Evolutionary conservation across 805 yeast species (phyloP), one percentile per base, ranked within the genome.

Genomic region (Ogataea haglerorum): DNA sequence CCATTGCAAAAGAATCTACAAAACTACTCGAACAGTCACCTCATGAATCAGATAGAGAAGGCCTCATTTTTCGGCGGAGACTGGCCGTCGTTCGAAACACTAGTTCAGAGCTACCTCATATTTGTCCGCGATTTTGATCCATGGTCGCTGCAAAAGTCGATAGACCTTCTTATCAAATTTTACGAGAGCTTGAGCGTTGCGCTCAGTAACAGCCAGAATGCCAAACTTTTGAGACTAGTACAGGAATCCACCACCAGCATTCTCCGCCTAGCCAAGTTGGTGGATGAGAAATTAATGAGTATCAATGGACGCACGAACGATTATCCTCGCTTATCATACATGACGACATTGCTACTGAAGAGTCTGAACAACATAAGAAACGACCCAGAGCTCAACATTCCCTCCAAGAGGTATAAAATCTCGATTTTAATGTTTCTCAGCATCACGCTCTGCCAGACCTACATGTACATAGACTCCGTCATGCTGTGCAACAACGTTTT

Each of bases 401-500:
- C 48, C 6, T 58, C 63, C 24, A 60, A 64, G 8, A 47, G 45
- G 27, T 52, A 49, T 34, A 76, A 76, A 45, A 75, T 70, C 34
- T 57, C 68, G 5, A 58, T 78, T 9, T 65, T 80, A 17, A 52
- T 80, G 29, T 70, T 68, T 43, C 56, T 78, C 9, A 76, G 79
- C 10, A 67, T 68, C 21, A 63, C 67, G 28, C 54, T 80, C 31
- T 78, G 82, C 55, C 64, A 61, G 46, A 61, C 75, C 0, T 80
- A 80, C 54, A 75, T 76, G 53, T 62, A 58, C 28, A 69, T 80
- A 16, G 72, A 68, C 22, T 76, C 73, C 22, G 82, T 84, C 5
- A 64, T 78, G 48, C 60, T 78, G 13, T 80, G 85, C 58, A 70
- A 78, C 25, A 78, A 80, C 49, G 77, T 80, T 28, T 78, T 78